phyloP scores from a whole-genome alignment of 129 eudicot species.

The Rutidosis leptorrhynchoides region DNA sequence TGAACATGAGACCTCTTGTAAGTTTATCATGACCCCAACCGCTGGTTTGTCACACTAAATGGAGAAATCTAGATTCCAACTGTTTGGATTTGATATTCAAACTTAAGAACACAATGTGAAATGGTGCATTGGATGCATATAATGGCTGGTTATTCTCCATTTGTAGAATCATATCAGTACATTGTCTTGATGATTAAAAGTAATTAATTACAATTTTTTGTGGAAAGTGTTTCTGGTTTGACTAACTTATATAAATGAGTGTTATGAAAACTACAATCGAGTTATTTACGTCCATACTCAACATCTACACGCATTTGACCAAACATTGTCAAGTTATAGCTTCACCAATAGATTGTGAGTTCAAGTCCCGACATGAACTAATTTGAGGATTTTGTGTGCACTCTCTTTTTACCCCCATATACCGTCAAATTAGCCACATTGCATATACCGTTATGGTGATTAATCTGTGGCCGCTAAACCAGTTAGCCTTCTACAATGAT shows the following conservation, averaged over 20 bases:
- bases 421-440: no score
- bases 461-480: no score
- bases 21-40: no score
- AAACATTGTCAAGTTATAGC: no score
- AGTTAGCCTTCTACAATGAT: no score
- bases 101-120: background rate
- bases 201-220: background rate
- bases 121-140: background rate
- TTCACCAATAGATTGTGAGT: no score
- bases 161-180: background rate
- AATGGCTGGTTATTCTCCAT: background rate
- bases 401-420: no score
- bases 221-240: background rate
- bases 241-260: background rate
- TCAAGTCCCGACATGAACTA: no score
- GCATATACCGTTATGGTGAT: no score
- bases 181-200: background rate
- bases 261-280: no score
- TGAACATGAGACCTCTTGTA: no score
- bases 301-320: background rate
- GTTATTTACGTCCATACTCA: background rate
- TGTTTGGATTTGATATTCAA: background rate
- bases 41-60: background rate
- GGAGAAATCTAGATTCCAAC: background rate
- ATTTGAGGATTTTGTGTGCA: no score